Evolutionary conservation across 805 yeast species (phyloP), one percentile per base, ranked within the genome.

Genomic region (Starmerella davenportii): DNA sequence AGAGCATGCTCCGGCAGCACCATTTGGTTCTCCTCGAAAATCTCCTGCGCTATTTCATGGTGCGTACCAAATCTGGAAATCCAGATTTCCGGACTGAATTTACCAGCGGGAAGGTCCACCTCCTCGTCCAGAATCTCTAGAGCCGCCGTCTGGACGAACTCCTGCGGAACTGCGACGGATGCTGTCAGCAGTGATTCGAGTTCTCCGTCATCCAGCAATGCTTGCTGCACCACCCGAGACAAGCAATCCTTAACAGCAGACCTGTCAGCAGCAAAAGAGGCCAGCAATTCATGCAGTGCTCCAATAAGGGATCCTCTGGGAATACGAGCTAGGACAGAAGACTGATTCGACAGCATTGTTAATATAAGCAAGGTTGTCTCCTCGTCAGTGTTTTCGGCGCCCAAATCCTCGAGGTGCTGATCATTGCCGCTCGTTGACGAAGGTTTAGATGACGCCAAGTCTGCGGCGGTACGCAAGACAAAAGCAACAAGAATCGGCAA

Each of bases 91-190:
- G 70, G 69, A 2, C 75, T 66, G 51, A 65, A 72, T 2, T 57
- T 55, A 46, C 64, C 47, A 32, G 65, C 70, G 3, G 53, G 43
- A 2, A 64, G 60, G 2, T 69, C 64, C 38, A 78, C 61, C 52
- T 90, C 95, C 37, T 82, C 71, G 55, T 87, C 95, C 23, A 87
- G 54, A 7, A 76, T 76, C 54, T 90, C 95, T 45, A 90, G 63
- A 32, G 85, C 70, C 1, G 93, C 69, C 8, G 73, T 66, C 45
- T 93, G 74, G 7, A 82, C 92, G 59, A 79, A 79, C 3, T 63
- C 59, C 43, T 74, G 76, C 0, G 79, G 69, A 0, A 76, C 63
- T 20, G 82, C 59, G 9, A 74, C 52, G 18, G 42, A 28, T 27
- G 69, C 70, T 9, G 64, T 58, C 25, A 84, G 59, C 9, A 79